Evolutionary conservation across 2,329 filamentous ascomycete genomes (phyloP), one percentile per base, ranked within the genome.

Genomic region (Alternaria dauci): DNA sequence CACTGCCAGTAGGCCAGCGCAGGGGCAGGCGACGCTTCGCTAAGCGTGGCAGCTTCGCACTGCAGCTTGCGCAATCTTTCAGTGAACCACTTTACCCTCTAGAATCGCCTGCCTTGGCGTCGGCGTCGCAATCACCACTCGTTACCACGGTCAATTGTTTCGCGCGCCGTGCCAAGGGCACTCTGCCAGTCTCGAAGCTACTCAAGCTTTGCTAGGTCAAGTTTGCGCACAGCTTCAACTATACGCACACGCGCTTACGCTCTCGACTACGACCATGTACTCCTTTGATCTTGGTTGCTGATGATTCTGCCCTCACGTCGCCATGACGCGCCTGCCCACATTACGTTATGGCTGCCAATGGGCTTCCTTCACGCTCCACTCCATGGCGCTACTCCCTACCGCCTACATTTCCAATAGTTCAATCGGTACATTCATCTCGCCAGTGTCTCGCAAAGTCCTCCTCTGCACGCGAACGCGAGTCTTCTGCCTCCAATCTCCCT

Each of bases 61-160:
- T 53, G 54, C 58, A 61, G 61, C 55, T 63, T 63, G 61, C 61
- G 61, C 61, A 62, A 62, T 62, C 57, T 54, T 54, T 38, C 30
- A 43, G 34, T 61, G 58, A 58, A 61, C 58, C 54, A 58, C 54
- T 61, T 50, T 61, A 23, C 58, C 52, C 51, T 55, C 51, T 50
- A 34, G 36, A 50, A 30, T 44, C 57, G 51, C 44, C n/a, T 23
- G 43, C 16, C 57, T 59, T 59, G 57, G 57, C 57, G 7, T 30
- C 53, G 23, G 58, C 58, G 47, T 57, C 58, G 58, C 58, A 52
- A 60, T 30, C 52, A 51, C 46, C 46, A 38, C 44, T 23, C 32
- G 39, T 52, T 36, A 44, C 23, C 50, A 38, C 34, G 32, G 38
- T 56, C 57, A 38, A 36, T 30, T 20, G 52, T 55, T 59, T 51